Evolutionary conservation across 1,139 yeast species (phyloP), one percentile per base, ranked within the genome.

Genomic region (Magnusiomyces fungicola): DNA sequence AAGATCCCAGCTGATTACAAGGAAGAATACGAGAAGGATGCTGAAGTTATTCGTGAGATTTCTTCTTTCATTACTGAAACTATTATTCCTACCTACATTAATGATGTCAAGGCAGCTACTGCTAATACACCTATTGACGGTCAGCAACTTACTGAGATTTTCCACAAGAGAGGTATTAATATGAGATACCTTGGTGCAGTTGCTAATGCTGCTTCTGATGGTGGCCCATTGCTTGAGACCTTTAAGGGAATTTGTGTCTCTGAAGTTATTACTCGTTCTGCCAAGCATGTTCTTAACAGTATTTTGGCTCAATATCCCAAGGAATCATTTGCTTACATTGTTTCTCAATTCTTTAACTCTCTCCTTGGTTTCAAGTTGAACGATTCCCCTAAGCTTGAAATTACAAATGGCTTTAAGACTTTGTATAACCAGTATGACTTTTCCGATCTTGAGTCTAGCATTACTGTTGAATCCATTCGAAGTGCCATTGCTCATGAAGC

Each of bases 151-250:
- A 71, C 88, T 29, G 71, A 74, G 39, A 66, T 75, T 49, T 69
- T 92, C 67, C 98, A 92, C 67, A 78, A 78, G 58, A 72, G 74
- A 48, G 98, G 98, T 73, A 83, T 92, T 63, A 90, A 88, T 66
- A 65, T 90, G 71, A 83, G 98, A 69, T 90, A 92, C 63, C 73
- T 92, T 60, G 97, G 97, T 40, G 48, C 48, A 1, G 43, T 55
- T 19, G 58, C 59, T 10, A 46, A 50, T 38, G 34, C 32, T 37
- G 46, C 30, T 18, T 16, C 29, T 18, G 39, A 24, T 9, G 24
- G 39, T 25, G 42, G 37, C 14, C 29, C 25, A 10, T 16, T 29
- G 14, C 36, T 34, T 22, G 33, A 30, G 38, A 19, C 33, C 14
- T 43, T 49, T 19, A 16, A 47, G 2, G 49, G 58, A 50, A 57